Conservation (phyloP, 371 early-diverging fungal species). For the Neoconidiobolus thromboides region DNA sequence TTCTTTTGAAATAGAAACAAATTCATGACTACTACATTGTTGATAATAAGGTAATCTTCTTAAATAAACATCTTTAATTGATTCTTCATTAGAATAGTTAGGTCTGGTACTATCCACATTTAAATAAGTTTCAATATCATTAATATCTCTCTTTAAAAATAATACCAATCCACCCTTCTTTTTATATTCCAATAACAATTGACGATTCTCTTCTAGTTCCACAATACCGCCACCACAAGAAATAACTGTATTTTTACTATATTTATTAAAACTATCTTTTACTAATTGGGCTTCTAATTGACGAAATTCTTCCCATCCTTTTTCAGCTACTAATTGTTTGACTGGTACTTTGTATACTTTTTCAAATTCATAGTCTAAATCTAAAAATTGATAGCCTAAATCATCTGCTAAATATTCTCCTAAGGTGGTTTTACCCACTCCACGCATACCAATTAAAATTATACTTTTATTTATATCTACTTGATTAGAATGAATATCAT, state of each 20-base stretch:
- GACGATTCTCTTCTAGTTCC: conserved; percentile 56
- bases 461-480: conserved; percentile 27
- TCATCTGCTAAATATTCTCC: conserved; percentile 50
- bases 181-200: conserved; percentile 29
- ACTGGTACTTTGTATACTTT: conserved; percentile 39
- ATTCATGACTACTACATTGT: conserved; percentile 63
- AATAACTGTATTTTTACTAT: conserved; percentile 39
- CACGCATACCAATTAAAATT: conserved; percentile 91
- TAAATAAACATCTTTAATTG: conserved; percentile 50
- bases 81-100: conserved; percentile 49
- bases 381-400: conserved; percentile 55
- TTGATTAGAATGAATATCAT: conserved; percentile 5
- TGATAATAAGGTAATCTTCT: conserved; percentile 59
- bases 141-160: conserved; percentile 63
- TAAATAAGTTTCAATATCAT: conserved; percentile 58
- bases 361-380: conserved; percentile 78
- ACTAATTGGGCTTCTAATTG: conserved; percentile 43
- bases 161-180: conserved; percentile 42
- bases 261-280: conserved; percentile 25
- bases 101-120: conserved; percentile 66
- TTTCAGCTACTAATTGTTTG: conserved; percentile 46
- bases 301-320: conserved; percentile 87
- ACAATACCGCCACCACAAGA: conserved; percentile 93
- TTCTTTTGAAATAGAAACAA: conserved; percentile 22
- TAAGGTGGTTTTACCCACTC: conserved; percentile 85